phyloP scores from a whole-genome alignment of 768 basidiomycete genomes.

The Trametes coccinea region DNA sequence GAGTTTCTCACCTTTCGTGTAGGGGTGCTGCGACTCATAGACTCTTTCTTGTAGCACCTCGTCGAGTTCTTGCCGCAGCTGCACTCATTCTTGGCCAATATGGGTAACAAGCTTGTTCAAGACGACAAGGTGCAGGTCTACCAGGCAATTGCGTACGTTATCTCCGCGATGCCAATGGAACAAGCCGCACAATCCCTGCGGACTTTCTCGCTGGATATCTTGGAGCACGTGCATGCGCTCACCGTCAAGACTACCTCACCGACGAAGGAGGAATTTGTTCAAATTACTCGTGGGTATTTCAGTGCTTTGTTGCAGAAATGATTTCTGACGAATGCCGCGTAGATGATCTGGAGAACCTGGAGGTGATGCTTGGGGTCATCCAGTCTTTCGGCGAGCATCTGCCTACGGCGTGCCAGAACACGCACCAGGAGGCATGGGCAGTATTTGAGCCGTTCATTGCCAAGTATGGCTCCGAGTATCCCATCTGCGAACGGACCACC shows the following conservation, averaged over 20 bases:
- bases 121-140: conserved; percentile 92
- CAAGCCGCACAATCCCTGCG: conserved; percentile 84
- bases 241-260: conserved; percentile 53
- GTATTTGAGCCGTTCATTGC: conserved; percentile 80
- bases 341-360: conserved; percentile 91
- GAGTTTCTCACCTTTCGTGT: conserved; percentile 21
- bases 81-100: conserved; percentile 81
- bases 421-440: conserved; percentile 77
- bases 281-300: conserved; percentile 59
- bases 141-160: conserved; percentile 94
- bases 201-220: conserved; percentile 83
- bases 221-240: conserved; percentile 71
- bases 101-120: conserved; percentile 76
- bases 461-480: conserved; percentile 75
- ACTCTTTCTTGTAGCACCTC: conserved; percentile 60
- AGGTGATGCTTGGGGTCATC: conserved; percentile 86
- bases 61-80: conserved; percentile 90
- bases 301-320: no score
- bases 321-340: not conserved
- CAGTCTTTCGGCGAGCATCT: conserved; percentile 81
- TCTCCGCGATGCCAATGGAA: conserved; percentile 90
- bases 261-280: conserved; percentile 70
- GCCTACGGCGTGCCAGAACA: conserved; percentile 76
- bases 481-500: conserved; percentile 80
- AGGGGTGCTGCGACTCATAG: not conserved